Conservation (phyloP, 768 basidiomycete genomes). For the Pleurotus djamor region DNA sequence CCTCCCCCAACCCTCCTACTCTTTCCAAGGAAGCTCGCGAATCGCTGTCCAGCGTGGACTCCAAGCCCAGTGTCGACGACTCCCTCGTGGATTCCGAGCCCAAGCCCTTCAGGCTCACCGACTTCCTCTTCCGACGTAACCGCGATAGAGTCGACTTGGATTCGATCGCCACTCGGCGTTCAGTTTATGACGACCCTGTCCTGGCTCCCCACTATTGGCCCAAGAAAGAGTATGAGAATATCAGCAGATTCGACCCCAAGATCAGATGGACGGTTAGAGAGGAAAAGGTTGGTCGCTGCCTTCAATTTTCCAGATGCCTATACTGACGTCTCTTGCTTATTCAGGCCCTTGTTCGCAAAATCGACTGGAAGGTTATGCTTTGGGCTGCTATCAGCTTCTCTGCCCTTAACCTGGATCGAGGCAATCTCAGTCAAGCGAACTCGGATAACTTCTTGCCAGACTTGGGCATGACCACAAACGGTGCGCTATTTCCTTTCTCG, state of each 20-base stretch:
- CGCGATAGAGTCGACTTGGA: conserved; percentile 25
- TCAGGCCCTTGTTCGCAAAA: conserved; percentile 47
- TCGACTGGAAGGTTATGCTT: conserved; percentile 62
- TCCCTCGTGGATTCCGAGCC: conserved; percentile 32
- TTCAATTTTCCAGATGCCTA: background rate
- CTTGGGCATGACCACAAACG: conserved; percentile 26
- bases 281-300: conserved; percentile 33
- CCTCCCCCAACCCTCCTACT: background rate
- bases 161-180: conserved; percentile 45
- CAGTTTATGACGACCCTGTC: conserved; percentile 50
- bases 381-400: conserved; percentile 58
- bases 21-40: background rate
- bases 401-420: conserved; percentile 51
- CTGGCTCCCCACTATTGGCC: conserved; percentile 48
- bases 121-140: conserved; percentile 29
- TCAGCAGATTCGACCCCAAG: conserved; percentile 52
- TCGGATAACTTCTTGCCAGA: conserved; percentile 58
- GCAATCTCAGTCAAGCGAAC: conserved; percentile 57
- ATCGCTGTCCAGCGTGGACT: conserved; percentile 11
- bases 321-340: background rate
- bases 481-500: conserved; percentile 9
- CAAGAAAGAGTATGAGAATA: conserved; percentile 49
- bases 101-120: conserved; percentile 28
- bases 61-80: conserved; percentile 11
- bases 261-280: conserved; percentile 62